Conservation (phyloP, 2,329 filamentous ascomycete species). For the Rhynchosporium agropyri region DNA sequence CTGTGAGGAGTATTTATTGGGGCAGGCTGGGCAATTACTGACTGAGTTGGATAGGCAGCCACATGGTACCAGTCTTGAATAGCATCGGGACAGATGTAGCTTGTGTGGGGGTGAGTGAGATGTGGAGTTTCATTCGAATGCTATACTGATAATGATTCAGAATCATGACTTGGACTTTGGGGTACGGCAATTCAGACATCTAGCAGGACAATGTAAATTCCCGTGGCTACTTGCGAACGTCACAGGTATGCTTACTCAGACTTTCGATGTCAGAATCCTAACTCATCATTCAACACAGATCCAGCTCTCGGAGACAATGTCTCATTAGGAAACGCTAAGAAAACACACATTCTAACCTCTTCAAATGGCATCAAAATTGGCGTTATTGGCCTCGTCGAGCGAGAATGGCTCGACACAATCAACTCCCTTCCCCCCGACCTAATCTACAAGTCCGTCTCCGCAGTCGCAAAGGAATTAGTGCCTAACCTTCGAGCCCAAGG, state of each 20-base stretch:
- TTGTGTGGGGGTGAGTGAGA: slow-evolving; percentile 22
- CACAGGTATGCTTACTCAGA: neutral
- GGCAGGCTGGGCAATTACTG: neutral
- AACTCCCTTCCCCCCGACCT: slow-evolving; percentile 25
- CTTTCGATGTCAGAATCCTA: neutral
- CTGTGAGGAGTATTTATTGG: neutral
- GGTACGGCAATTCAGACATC: slow-evolving; percentile 26
- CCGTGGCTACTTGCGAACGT: slow-evolving; percentile 28
- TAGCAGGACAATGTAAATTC: slow-evolving; percentile 23
- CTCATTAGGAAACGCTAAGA: slow-evolving; percentile 23
- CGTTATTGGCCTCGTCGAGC: slow-evolving; percentile 28
- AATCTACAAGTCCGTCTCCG: slow-evolving; percentile 26
- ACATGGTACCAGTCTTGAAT: slow-evolving; percentile 27
- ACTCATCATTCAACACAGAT: slow-evolving; percentile 15
- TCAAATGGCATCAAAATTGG: slow-evolving; percentile 29
- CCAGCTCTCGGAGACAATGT: slow-evolving; percentile 24
- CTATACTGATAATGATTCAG: neutral
- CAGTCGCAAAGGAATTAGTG: slow-evolving; percentile 25
- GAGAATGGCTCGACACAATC: slow-evolving; percentile 28
- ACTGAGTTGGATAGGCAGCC: slow-evolving; percentile 15
- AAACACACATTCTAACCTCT: slow-evolving; percentile 24
- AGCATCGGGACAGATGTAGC: slow-evolving; percentile 25
- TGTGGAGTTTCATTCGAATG: neutral
- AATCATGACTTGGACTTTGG: slow-evolving; percentile 28
- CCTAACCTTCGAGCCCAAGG: slow-evolving; percentile 25